A percentile compares a stretch with the other conserved stretches of the same genome.
Conservation (phyloP, 1,284 basidiomycete species). For the Earliella scabrosa region DNA sequence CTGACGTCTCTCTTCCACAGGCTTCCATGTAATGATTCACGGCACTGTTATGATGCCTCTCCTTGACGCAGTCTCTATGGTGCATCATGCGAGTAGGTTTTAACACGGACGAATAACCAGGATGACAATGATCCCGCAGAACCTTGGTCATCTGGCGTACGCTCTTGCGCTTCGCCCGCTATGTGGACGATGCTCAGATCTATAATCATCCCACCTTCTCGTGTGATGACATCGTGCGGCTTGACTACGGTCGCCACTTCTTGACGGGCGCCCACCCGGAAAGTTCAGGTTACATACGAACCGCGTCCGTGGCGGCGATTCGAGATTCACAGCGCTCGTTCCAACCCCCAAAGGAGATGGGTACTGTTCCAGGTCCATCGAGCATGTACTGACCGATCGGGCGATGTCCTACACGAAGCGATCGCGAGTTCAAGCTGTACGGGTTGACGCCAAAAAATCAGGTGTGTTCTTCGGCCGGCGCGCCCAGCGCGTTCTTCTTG, state of each 20-base stretch:
- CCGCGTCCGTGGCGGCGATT: slow-evolving; percentile 9
- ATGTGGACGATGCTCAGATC: background rate
- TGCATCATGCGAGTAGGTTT: background rate
- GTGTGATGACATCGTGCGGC: slow-evolving; percentile 24
- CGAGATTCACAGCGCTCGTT: slow-evolving; percentile 2
- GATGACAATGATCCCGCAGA: background rate
- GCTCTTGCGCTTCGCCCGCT: slow-evolving; percentile 1
- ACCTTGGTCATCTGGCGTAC: background rate
- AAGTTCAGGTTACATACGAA: no score
- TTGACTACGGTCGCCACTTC: slow-evolving; percentile 25
- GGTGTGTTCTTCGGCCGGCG: no score
- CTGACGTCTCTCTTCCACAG: slow-evolving; percentile 1
- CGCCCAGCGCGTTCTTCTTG: background rate
- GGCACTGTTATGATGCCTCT: background rate
- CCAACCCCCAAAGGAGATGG: background rate
- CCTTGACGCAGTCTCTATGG: background rate
- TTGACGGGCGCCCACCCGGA: slow-evolving; percentile 17
- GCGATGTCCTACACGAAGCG: no score
- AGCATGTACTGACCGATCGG: background rate
- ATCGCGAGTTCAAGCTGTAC: background rate
- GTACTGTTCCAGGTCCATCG: background rate
- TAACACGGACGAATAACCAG: background rate
- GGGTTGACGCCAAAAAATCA: background rate
- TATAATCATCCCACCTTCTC: slow-evolving; percentile 4
- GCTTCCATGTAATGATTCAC: slow-evolving; percentile 11